Base-by-base conservation (phyloP, 2,329 filamentous ascomycete species). In the Chrysosporium keratinophilum region DNA sequence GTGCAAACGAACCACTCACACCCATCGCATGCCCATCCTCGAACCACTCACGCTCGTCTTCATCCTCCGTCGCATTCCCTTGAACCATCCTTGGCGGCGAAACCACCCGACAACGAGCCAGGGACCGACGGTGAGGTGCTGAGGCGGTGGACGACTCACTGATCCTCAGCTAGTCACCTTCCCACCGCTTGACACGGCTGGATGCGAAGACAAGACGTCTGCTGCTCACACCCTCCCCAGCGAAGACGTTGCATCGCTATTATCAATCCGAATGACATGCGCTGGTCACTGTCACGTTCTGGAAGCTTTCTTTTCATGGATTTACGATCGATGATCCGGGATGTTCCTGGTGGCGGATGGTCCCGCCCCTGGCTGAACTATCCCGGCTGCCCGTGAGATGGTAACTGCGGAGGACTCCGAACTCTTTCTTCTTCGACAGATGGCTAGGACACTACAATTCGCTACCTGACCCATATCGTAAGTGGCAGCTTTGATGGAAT, bases 121-220 rank as follows among this genome's bases (percentile, higher is more conserved):
- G 14, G n/a, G 9, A 15, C n/a, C 9, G 9, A 19, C 17, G n/a
- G 10, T 14, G n/a, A 14, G 23, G 23, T 28, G 39, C 15, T 3
- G 44, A 37, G 31, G 45, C 45, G 45, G 45, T 48, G 45, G 45
- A 48, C 5, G 31, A 43, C 5, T 3, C 23, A 28, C 7, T 28
- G 7, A 28, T 3, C 23, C 23, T 28, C 23, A 28, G 23, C 23
- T 3, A 28, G 23, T 28, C 23, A 28, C 7, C 7, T 28, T 28
- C 47, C 47, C 47, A 50, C 47, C 47, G 47, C 47, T 49, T 40
- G 35, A 41, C 17, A 15, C 43, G 41, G 19, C 41, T 23, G 19
- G 9, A 44, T 20, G 41, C 41, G 41, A 44, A 44, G 11, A 37
- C 10, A 37, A 37, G n/a, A 5, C 23, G 23, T 37, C 10, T 2